These are phyloP conservation scores for Boletellus emodensis DNA, from an alignment of 768 basidiomycete species.

Conservation along the genomic window DNA sequence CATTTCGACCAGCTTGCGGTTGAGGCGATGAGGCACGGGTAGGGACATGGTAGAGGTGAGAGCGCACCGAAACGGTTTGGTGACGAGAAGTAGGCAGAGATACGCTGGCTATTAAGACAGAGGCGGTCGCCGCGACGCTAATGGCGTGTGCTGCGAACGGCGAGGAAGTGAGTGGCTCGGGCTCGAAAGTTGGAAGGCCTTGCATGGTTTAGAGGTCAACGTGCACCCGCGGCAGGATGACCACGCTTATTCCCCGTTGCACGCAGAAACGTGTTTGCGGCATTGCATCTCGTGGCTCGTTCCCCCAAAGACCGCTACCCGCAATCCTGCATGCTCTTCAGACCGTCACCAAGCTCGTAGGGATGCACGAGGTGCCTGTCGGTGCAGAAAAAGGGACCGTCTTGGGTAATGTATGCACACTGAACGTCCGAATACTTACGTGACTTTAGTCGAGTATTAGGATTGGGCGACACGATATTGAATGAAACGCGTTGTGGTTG, in stretches of 20 bases:
- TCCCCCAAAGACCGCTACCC: slow-evolving; percentile 1
- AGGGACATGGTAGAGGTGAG: slow-evolving; percentile 11
- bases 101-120: slow-evolving; percentile 27
- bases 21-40: slow-evolving; percentile 8
- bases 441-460: neutral
- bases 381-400: neutral
- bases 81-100: slow-evolving; percentile 26
- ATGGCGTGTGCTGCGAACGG: slow-evolving; percentile 28
- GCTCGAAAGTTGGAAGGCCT: slow-evolving; percentile 29
- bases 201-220: slow-evolving; percentile 30
- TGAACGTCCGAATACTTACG: neutral
- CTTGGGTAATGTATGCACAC: neutral
- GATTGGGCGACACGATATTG: neutral
- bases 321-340: neutral
- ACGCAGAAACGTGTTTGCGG: slow-evolving; percentile 31
- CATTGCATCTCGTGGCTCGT: slow-evolving; percentile 22
- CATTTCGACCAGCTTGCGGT: slow-evolving; percentile 35
- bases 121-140: slow-evolving; percentile 31
- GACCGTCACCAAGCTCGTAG: neutral
- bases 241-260: slow-evolving; percentile 23
- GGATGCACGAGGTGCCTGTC: neutral
- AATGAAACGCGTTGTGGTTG: neutral
- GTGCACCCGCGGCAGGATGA: slow-evolving; percentile 18
- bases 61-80: slow-evolving; percentile 30
- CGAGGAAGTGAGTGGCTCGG: slow-evolving; percentile 24